A percentile compares a stretch with the other conserved stretches of the same genome.
phyloP scores from a whole-genome alignment of 2,329 filamentous ascomycete species.

The Fusarium palustre region DNA sequence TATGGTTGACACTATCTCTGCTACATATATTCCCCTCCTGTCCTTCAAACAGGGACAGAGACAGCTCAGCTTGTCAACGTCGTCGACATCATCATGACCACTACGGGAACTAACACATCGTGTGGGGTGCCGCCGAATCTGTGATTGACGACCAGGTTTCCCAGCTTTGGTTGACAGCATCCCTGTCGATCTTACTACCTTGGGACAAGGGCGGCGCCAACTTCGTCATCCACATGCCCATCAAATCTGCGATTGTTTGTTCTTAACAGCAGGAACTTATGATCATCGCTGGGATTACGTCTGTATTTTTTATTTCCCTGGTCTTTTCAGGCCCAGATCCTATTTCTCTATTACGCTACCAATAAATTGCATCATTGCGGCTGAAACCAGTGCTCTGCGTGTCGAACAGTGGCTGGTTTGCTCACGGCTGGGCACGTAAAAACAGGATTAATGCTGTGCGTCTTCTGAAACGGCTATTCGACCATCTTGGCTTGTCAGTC shows the following conservation, averaged over 20 bases:
- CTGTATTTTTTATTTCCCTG: conserved; percentile 8
- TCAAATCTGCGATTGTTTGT: neutral
- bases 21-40: conserved; percentile 23
- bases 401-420: neutral
- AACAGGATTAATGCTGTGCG: conserved; percentile 20
- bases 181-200: conserved; percentile 26
- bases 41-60: conserved; percentile 13
- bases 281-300: conserved; percentile 19
- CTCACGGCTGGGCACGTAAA: neutral
- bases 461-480: neutral
- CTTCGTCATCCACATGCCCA: conserved; percentile 29
- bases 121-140: conserved; percentile 22
- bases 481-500: neutral
- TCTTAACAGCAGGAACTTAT: neutral
- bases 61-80: neutral
- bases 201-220: conserved; percentile 25
- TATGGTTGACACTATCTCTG: neutral
- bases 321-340: neutral
- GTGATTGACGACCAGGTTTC: conserved; percentile 13
- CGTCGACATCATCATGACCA: conserved; percentile 40
- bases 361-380: conserved; percentile 33
- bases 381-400: neutral
- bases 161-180: conserved; percentile 9
- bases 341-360: neutral
- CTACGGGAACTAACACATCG: conserved; percentile 26